Evolutionary conservation across 1,139 yeast species (phyloP).

Genomic region (Candida tetrigidarum): DNA sequence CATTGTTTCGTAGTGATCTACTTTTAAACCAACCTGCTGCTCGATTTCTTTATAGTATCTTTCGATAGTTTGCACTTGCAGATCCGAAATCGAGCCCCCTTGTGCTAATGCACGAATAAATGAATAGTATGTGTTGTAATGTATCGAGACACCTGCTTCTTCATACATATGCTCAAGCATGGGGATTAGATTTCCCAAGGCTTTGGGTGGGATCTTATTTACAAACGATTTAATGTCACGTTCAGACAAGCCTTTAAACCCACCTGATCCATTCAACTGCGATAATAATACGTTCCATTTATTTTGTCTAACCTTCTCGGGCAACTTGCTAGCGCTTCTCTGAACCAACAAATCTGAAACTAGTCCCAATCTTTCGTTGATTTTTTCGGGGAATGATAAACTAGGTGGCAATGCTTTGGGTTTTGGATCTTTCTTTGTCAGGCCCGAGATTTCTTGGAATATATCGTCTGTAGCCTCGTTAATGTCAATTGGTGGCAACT

Average conservation of each 20-base stretch:
- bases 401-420: slow-evolving; percentile 11
- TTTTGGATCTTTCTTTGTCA: not conserved
- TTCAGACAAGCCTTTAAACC: slow-evolving; percentile 41
- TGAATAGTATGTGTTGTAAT: slow-evolving; percentile 43
- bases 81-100: slow-evolving; percentile 27
- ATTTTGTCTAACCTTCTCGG: slow-evolving; percentile 40
- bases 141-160: slow-evolving; percentile 37
- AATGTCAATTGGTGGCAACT: slow-evolving; percentile 6
- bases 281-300: slow-evolving; percentile 61
- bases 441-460: slow-evolving; percentile 9
- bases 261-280: slow-evolving; percentile 44
- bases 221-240: slow-evolving; percentile 47
- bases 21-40: slow-evolving; percentile 15
- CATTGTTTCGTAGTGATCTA: slow-evolving; percentile 31
- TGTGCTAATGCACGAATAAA: slow-evolving; percentile 47
- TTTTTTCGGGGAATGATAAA: slow-evolving; percentile 41
- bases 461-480: slow-evolving; percentile 7
- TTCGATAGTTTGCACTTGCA: slow-evolving; percentile 30
- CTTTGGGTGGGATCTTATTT: slow-evolving; percentile 44
- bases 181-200: slow-evolving; percentile 39
- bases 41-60: slow-evolving; percentile 22
- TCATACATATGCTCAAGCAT: slow-evolving; percentile 32
- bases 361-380: slow-evolving; percentile 51
- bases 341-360: slow-evolving; percentile 47
- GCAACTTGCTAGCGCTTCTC: not conserved